phyloP scores from a whole-genome alignment of 2,329 filamentous ascomycete species.

The Ophiocordyceps sinensis region DNA sequence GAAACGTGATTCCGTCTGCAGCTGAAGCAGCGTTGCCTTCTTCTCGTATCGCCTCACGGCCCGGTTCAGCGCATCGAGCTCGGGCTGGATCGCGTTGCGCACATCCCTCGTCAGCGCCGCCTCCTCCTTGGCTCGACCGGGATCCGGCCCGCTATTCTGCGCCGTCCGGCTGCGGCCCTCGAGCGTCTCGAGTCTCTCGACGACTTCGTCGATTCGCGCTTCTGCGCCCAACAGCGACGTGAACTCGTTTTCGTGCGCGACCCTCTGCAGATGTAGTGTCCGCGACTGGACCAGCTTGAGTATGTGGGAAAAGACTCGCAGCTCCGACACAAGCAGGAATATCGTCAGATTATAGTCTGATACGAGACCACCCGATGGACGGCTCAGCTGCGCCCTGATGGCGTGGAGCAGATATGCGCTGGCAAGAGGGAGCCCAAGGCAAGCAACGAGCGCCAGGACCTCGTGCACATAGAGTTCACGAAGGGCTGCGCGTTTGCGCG shows the following conservation, averaged over 20 bases:
- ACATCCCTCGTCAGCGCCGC: constrained; percentile 40
- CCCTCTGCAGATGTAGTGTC: constrained; percentile 67
- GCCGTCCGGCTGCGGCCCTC: constrained; percentile 34
- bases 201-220: constrained; percentile 39
- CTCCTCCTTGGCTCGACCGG: constrained; percentile 23
- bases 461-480: constrained; percentile 63
- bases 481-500: constrained; percentile 26
- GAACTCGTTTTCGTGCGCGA: constrained; percentile 44
- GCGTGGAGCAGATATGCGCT: constrained; percentile 76
- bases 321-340: constrained; percentile 75
- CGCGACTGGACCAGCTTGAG: constrained; percentile 66
- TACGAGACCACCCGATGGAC: constrained; percentile 73
- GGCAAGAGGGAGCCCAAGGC: constrained; percentile 63
- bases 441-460: constrained; percentile 57
- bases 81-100: constrained; percentile 54
- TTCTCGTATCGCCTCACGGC: constrained; percentile 89
- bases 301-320: constrained; percentile 69
- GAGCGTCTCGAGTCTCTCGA: constrained; percentile 52
- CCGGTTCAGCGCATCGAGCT: constrained; percentile 76
- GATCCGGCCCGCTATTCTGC: constrained; percentile 9
- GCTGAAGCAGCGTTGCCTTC: constrained; percentile 58
- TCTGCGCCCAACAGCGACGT: constrained; percentile 13
- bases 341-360: constrained; percentile 89
- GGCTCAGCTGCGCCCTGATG: constrained; percentile 66
- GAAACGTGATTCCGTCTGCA: constrained; percentile 64